Base-by-base conservation (phyloP, 106 monocot species). In the Cymbidium sinense region DNA sequence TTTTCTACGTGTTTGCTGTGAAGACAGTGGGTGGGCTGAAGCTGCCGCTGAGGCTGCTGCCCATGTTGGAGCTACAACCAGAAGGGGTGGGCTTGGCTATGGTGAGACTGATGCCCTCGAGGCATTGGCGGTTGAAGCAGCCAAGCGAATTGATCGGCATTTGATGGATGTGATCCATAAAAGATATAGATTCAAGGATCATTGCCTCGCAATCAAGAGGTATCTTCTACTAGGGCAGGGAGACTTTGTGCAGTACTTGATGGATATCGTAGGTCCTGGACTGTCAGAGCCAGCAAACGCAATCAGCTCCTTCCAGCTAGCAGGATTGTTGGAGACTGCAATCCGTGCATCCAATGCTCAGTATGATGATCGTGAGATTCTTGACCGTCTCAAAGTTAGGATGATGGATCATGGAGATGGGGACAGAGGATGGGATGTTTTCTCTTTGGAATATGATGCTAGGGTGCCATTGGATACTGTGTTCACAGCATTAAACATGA, bases 371-470 rank as follows among this genome's bases (percentile, higher is more conserved):
- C 82, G 88, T 5, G 99, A 93, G 50, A 99, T 99, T 43, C 83
- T 95, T 34, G 92, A 95, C 27, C 67, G 95, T 34, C 71, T 99
- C 71, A 95, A 95, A 86, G 95, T 99, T 25, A 99, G 86, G 79
- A 90, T 99, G 88, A 99, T 99, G 95, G 95, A 95, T 75, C 89
- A 90, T 84, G 85, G 82, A 5, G 92, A 95, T 82, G 99, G 95
- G n/a, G 90, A 95, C 65, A 82, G 83, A 71, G 99, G 99, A 28
- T 99, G 99, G 99, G 99, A 99, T 84, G 99, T 99, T 12, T 99
- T 99, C 73, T 92, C 99, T 2, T 81, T 99, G 79, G 99, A 92
- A 65, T 99, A 99, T 58, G 92, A 95, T 69, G 89, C 99, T 13
- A 80, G 87, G 33, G 89, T 87, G 47, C 99, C 99, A 23, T 70